phyloP scores from a whole-genome alignment of 768 basidiomycete genomes.

The Coprinopsis marcescibilis region DNA sequence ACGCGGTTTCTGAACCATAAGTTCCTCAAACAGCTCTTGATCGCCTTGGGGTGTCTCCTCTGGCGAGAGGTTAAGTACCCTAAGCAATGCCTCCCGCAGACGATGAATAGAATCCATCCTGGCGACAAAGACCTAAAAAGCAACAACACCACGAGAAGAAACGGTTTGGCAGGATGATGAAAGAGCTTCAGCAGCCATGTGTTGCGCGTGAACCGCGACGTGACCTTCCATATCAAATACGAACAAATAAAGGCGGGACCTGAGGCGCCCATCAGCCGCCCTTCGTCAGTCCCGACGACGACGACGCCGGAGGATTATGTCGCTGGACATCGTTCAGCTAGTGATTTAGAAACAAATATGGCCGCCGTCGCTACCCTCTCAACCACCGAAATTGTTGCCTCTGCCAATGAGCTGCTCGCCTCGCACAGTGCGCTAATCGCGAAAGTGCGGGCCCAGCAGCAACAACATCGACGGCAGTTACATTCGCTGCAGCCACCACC shows the following conservation, averaged over 20 bases:
- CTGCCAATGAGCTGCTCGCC: conserved; percentile 61
- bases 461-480: conserved; percentile 50
- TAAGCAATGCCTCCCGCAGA: conserved; percentile 48
- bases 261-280: too few species aligned
- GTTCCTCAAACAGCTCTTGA: conserved; percentile 70
- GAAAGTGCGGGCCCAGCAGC: conserved; percentile 51
- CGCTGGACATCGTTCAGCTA: too few species aligned
- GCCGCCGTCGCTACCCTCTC: conserved; percentile 17
- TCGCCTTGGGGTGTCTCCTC: conserved; percentile 47
- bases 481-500: conserved; percentile 52
- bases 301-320: too few species aligned
- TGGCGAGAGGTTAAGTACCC: conserved; percentile 36
- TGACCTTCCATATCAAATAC: too few species aligned
- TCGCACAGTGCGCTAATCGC: conserved; percentile 54
- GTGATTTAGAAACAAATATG: too few species aligned
- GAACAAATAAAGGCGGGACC: too few species aligned
- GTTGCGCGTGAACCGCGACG: too few species aligned
- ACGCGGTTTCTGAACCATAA: conserved; percentile 60
- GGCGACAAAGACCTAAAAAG: not conserved
- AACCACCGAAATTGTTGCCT: conserved; percentile 46
- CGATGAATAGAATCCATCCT: conserved; percentile 56
- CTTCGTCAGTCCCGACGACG: too few species aligned
- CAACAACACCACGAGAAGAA: not conserved
- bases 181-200: not conserved
- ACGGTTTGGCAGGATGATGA: not conserved